A percentile compares a stretch with the other conserved stretches of the same genome.
Conservation (phyloP, 768 basidiomycete species). For the Cytidiella melzeri region DNA sequence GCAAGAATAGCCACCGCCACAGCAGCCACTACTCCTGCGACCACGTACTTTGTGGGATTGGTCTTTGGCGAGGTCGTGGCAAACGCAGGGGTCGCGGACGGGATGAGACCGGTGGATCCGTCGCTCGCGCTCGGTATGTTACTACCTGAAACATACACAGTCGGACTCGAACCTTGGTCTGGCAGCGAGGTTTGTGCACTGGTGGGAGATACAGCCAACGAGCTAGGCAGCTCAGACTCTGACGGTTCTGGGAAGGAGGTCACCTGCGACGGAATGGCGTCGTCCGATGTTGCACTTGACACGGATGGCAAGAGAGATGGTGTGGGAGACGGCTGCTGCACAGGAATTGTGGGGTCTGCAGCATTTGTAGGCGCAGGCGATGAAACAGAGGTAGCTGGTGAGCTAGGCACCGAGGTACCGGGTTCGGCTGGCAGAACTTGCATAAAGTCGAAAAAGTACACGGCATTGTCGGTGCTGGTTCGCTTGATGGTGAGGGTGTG, state of each 20-base stretch:
- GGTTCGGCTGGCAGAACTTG: background rate
- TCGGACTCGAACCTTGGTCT: background rate
- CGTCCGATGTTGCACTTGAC: background rate
- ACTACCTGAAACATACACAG: too few species aligned
- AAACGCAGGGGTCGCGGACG: background rate
- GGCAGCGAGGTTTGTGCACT: background rate
- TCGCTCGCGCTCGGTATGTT: background rate
- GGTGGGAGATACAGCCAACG: background rate
- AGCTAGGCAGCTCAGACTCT: background rate
- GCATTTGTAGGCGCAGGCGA: background rate
- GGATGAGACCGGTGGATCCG: background rate
- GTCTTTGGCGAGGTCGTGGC: background rate
- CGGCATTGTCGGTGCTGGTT: background rate
- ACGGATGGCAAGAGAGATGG: background rate
- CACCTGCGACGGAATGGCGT: background rate
- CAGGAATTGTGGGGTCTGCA: background rate
- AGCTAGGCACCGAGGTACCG: background rate
- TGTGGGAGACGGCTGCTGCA: background rate
- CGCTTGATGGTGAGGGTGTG: background rate
- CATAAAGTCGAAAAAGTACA: background rate
- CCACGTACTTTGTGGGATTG: background rate
- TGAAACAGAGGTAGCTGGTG: background rate
- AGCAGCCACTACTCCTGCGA: background rate
- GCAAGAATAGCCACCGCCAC: too few species aligned
- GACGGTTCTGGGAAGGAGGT: background rate